Evolutionary conservation across 1,284 basidiomycete genomes (phyloP).

Genomic region (Cutaneotrichosporon dermatis): DNA sequence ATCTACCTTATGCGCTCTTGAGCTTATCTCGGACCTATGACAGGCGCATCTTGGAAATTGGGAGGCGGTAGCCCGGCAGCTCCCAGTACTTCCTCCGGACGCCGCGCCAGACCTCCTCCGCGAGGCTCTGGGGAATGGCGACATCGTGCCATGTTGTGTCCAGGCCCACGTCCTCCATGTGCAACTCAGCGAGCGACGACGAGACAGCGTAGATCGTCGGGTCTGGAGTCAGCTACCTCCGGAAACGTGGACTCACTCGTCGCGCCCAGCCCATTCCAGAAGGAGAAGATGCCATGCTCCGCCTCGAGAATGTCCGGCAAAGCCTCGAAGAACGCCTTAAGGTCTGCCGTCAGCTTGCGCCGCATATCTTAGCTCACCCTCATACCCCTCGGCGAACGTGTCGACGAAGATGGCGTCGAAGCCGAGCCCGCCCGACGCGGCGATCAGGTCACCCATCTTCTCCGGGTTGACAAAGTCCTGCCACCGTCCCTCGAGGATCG

Average conservation of each 20-base stretch:
- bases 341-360: slow-evolving; percentile 50
- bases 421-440: slow-evolving; percentile 49
- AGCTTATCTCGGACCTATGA: slow-evolving; percentile 1
- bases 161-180: slow-evolving; percentile 72
- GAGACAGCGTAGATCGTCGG: slow-evolving; percentile 87
- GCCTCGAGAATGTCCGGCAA: slow-evolving; percentile 77
- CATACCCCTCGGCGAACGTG: slow-evolving; percentile 86
- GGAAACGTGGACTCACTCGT: slow-evolving; percentile 61
- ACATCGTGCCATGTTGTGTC: slow-evolving; percentile 48
- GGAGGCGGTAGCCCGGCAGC: slow-evolving; percentile 46
- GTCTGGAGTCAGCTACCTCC: slow-evolving; percentile 53
- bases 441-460: slow-evolving; percentile 41
- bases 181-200: slow-evolving; percentile 76
- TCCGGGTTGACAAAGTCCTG: slow-evolving; percentile 63
- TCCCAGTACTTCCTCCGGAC: slow-evolving; percentile 49
- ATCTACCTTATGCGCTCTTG: too few relatives aligned
- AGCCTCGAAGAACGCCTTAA: slow-evolving; percentile 76
- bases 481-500: slow-evolving; percentile 84
- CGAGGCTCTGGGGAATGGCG: slow-evolving; percentile 41
- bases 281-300: slow-evolving; percentile 76
- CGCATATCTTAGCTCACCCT: slow-evolving; percentile 50
- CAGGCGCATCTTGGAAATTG: slow-evolving; percentile 40
- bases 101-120: slow-evolving; percentile 49
- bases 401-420: slow-evolving; percentile 95
- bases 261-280: slow-evolving; percentile 95